A percentile compares a stretch with the other conserved stretches of the same genome.
These are phyloP conservation scores for Cucurbita ficifolia DNA, from an alignment of 306 rosid species.

Conservation along the genomic window DNA sequence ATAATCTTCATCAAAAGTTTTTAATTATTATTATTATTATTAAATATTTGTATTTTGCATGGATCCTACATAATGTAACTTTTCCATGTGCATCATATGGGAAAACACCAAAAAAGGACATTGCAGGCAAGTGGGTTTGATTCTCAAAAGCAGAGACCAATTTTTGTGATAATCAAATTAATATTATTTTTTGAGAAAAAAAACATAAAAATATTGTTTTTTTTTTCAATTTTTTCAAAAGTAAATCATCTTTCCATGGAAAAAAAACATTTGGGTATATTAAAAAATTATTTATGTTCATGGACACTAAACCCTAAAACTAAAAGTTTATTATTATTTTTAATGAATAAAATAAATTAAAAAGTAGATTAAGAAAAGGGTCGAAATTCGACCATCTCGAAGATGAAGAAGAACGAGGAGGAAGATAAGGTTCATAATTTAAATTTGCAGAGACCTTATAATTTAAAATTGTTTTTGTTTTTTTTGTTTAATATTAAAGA, in stretches of 20 bases:
- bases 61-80: neutral
- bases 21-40: neutral
- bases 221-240: neutral
- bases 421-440: constrained; percentile 4
- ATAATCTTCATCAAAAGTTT: neutral
- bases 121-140: neutral
- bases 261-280: neutral
- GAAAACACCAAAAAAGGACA: neutral
- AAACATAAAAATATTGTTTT: neutral
- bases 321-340: neutral
- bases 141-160: neutral
- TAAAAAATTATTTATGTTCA: neutral
- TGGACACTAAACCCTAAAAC: neutral
- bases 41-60: neutral
- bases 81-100: neutral
- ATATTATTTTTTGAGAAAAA: neutral
- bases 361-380: neutral
- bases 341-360: neutral
- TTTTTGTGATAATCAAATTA: neutral
- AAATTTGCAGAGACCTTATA: neutral
- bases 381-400: neutral
- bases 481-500: no score
- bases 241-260: neutral
- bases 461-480: neutral
- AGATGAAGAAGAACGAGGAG: neutral